Evolutionary conservation across 169 alveolate species (phyloP).

Genomic region (Toxoplasma gondii): DNA sequence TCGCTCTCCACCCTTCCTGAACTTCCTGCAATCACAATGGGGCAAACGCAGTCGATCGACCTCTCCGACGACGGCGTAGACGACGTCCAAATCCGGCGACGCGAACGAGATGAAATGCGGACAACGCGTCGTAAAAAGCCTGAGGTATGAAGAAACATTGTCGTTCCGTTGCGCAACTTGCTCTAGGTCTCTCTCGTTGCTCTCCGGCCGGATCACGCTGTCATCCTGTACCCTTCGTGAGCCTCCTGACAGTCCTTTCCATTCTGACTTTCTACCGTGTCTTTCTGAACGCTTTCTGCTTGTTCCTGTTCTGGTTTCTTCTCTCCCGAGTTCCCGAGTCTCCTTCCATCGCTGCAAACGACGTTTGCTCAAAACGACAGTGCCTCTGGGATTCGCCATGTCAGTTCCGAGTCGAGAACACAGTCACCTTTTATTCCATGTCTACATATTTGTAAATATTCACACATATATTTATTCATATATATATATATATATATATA

Average conservation of each 20-base stretch:
- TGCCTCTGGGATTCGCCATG: too few species aligned
- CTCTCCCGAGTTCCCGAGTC: too few species aligned
- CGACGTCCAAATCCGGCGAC: conserved; percentile 3
- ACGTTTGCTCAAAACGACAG: too few species aligned
- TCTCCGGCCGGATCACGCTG: background rate
- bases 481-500: background rate
- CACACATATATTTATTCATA: background rate
- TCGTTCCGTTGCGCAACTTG: too few species aligned
- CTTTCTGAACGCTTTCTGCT: background rate
- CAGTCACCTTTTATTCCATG: background rate
- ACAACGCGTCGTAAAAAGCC: background rate
- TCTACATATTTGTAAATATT: background rate
- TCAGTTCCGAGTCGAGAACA: background rate
- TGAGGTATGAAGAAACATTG: background rate
- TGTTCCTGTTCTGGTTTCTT: too few species aligned
- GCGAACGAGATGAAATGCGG: conserved; percentile 3
- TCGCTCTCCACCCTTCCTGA: background rate
- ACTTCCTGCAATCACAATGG: background rate
- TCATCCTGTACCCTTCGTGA: background rate
- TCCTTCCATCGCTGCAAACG: too few species aligned
- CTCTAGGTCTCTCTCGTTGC: background rate
- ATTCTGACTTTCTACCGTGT: background rate
- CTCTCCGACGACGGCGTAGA: background rate
- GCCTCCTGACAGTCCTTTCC: background rate
- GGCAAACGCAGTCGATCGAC: background rate